Evolutionary conservation across 306 rosid species (phyloP), one percentile per base, ranked within the genome.

Genomic region (Prunus padus): DNA sequence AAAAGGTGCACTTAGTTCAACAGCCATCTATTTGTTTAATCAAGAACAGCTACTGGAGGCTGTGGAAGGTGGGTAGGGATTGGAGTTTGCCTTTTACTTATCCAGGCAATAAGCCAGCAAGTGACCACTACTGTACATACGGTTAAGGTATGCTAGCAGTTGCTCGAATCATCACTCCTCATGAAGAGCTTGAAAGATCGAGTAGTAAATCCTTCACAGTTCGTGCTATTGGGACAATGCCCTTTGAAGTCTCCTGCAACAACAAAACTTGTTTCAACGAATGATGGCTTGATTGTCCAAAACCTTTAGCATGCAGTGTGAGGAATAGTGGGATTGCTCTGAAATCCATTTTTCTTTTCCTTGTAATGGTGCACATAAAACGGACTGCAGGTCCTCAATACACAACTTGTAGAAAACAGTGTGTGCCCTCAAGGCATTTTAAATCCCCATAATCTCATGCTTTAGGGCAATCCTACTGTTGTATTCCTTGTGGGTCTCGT

Each of bases 101-200:
- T 69, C 26, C 74, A 14, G n/a, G 66, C n/a, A 30, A 20, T 60
- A 28, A 61, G 66, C 66, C 31, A 57, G 64, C 65, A n/a, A 28
- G 66, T 8, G n/a, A 28, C 66, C 11, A 31, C 31, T 3, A 2
- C 6, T 22, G 72, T 46, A 28, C 30, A 37, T 37, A 37, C 7
- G 42, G 42, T 51, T n/a, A 52, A 12, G n/a, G 66, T 7, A 25
- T 30, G 31, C 63, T 31, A 8, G 65, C 75, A 13, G 37, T 55
- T 37, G 37, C 51, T 3, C 52, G 13, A 0, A 37, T 14, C 51
- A 71, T 13, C 8, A 15, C 65, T 20, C 22, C 62, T 11, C 18
- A 5, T 57, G 76, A 42, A 72, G 18, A 40, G 28, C 40, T 31
- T 28, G 42, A 26, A 61, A 28, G 15, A 37, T 56, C 3, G 23